Percentiles rank a stretch among this genome's conserved stretches.
Conservation (phyloP, 1,284 basidiomycete genomes). For the Caloboletus firmus region DNA sequence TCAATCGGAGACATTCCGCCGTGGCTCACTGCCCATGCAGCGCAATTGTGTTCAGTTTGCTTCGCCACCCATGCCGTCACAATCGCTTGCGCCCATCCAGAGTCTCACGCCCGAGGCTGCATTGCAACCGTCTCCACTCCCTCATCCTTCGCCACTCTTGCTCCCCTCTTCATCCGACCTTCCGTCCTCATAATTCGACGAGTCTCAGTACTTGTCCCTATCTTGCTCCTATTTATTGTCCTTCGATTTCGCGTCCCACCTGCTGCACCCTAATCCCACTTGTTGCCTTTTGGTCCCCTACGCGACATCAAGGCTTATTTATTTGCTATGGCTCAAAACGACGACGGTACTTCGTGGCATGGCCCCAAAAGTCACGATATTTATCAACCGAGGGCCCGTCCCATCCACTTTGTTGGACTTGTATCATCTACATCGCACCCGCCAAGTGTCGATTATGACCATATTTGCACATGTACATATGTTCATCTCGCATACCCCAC, state of each 20-base stretch:
- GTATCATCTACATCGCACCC: slow-evolving; percentile 33
- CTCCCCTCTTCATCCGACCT: slow-evolving; percentile 22
- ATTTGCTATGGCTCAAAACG: slow-evolving; percentile 30
- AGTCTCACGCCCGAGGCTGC: slow-evolving; percentile 27
- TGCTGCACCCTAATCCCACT: slow-evolving; percentile 4
- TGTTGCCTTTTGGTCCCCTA: slow-evolving; percentile 9
- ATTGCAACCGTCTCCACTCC: slow-evolving; percentile 27
- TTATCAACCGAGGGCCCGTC: slow-evolving; percentile 28
- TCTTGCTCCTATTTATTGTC: slow-evolving; percentile 34
- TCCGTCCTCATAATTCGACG: slow-evolving; percentile 18
- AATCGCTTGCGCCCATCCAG: slow-evolving; percentile 26
- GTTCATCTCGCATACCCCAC: slow-evolving; percentile 24
- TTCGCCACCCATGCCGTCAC: slow-evolving; percentile 35
- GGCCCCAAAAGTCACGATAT: slow-evolving; percentile 24
- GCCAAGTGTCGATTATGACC: slow-evolving; percentile 30
- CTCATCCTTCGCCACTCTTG: slow-evolving; percentile 30
- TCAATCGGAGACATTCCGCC: slow-evolving; percentile 30
- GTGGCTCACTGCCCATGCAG: slow-evolving; percentile 30
- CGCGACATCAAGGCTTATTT: slow-evolving; percentile 32
- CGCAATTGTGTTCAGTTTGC: slow-evolving; percentile 31
- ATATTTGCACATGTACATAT: slow-evolving; percentile 33
- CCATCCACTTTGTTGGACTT: slow-evolving; percentile 21
- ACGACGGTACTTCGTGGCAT: slow-evolving; percentile 25
- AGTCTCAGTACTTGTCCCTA: not conserved
- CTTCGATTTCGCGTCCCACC: slow-evolving; percentile 25